These are phyloP conservation scores for Komagataella pastoris DNA, from an alignment of 805 yeast species.

Conservation along the genomic window DNA sequence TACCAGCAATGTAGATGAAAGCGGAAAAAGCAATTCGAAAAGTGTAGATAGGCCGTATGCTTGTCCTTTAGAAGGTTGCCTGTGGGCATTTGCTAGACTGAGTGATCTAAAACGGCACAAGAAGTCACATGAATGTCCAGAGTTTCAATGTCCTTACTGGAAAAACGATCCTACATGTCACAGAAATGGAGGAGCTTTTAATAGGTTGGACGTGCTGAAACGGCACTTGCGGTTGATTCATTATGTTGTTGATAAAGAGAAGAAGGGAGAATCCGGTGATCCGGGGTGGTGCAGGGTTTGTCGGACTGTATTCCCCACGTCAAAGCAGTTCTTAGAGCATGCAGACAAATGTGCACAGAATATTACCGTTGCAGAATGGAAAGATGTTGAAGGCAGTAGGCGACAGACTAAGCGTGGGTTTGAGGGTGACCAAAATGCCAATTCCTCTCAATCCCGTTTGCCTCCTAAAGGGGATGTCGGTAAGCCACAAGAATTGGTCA, in stretches of 20 bases:
- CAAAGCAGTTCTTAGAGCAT: conserved; percentile 50
- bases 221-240: conserved; percentile 63
- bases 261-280: conserved; percentile 19
- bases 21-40: background rate
- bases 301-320: conserved; percentile 36
- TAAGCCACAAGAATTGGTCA: background rate
- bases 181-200: conserved; percentile 64
- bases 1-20: background rate
- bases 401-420: background rate
- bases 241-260: conserved; percentile 31
- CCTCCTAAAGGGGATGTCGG: background rate
- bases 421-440: background rate
- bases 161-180: conserved; percentile 57
- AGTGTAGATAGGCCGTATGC: conserved; percentile 2
- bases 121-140: conserved; percentile 54
- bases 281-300: conserved; percentile 63
- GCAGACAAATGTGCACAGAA: conserved; percentile 43
- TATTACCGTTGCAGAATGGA: background rate
- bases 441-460: background rate
- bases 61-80: conserved; percentile 2
- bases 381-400: background rate
- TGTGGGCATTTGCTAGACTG: conserved; percentile 58
- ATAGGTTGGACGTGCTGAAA: conserved; percentile 60
- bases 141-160: conserved; percentile 66
- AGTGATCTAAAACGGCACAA: conserved; percentile 59